Base-by-base conservation (phyloP, 805 yeast species). In the Wickerhamiella alocasiicola region DNA sequence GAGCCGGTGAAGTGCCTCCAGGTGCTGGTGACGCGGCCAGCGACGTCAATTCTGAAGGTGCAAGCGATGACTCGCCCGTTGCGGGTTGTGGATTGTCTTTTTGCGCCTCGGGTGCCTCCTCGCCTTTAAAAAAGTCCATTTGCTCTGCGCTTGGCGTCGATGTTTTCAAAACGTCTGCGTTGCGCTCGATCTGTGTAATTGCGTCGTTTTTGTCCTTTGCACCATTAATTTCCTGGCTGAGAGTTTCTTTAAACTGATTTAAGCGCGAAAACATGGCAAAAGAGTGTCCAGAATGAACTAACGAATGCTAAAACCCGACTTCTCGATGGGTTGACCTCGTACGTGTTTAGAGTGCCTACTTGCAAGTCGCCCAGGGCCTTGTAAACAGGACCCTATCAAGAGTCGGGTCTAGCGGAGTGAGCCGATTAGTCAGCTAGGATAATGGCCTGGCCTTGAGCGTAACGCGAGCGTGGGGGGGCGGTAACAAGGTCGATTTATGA, bases 171-270 rank as follows among this genome's bases (percentile, higher is more conserved):
- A 51, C 41, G 25, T 32, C 19, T 13, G 49, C 47, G 29, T 49
- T 45, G 13, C 47, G 39, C 42, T 53, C 54, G 33, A 53, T 48
- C 23, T 42, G 34, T 18, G 45, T 36, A 4, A 51, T 33, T 5
- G 53, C 44, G 24, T 47, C 50, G n/a, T n/a, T n/a, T n/a, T n/a
- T n/a, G 37, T 19, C 42, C 36, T 26, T 45, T 31, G 13, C 42
- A 28, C 27, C 45, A 16, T 42, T 47, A 17, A 78, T 52, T 55
- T 78, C 85, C 41, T 78, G 85, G 6, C 72, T 61, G 27, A 78
- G 52, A 41, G 72, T 74, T 61, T 78, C 77, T 39, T 79, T 70
- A 7, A 76, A 52, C 62, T 78, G 83, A 9, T 78, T 65, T 33
- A 76, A 57, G 51, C 72, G 68, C 33, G 71, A 66, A 50, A 74